Evolutionary conservation across 257 asterid species (phyloP).

Genomic region (Solanum piurae): DNA sequence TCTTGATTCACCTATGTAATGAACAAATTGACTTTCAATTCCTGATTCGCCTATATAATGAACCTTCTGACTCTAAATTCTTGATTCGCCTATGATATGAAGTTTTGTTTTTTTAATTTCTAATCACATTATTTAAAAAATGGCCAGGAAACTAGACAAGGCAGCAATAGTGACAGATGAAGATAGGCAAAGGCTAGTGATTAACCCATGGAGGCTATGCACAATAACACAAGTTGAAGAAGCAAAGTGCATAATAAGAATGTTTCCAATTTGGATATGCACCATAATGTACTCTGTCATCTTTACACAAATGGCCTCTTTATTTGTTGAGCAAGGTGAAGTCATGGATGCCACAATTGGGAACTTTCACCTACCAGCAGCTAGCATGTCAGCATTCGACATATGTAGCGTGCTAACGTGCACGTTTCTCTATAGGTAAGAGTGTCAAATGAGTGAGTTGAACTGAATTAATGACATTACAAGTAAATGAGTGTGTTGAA

Average conservation of each 20-base stretch:
- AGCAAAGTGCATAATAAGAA: constrained; percentile 60
- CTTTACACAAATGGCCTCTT: constrained; percentile 82
- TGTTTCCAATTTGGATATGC: constrained; percentile 73
- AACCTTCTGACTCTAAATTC: neutral
- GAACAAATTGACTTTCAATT: neutral
- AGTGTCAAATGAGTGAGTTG: neutral
- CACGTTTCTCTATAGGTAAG: constrained; percentile 37
- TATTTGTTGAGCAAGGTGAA: constrained; percentile 73
- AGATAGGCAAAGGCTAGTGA: constrained; percentile 14
- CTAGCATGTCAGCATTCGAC: constrained; percentile 79
- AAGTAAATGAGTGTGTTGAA: neutral
- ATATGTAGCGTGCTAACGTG: constrained; percentile 53
- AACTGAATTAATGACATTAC: neutral
- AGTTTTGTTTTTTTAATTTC: neutral
- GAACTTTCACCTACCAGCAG: constrained; percentile 54
- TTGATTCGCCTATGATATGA: neutral
- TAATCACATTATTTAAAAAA: neutral
- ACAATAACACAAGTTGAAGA: constrained; percentile 75
- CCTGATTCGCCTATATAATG: neutral
- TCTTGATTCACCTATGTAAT: neutral
- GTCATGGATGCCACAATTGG: constrained; percentile 41
- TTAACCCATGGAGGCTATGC: constrained; percentile 54
- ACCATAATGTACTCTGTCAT: constrained; percentile 67
- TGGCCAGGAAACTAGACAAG: constrained; percentile 46
- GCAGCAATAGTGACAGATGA: constrained; percentile 38